Evolutionary conservation across 306 rosid species (phyloP), one percentile per base, ranked within the genome.

Genomic region (Castanospermum australe): DNA sequence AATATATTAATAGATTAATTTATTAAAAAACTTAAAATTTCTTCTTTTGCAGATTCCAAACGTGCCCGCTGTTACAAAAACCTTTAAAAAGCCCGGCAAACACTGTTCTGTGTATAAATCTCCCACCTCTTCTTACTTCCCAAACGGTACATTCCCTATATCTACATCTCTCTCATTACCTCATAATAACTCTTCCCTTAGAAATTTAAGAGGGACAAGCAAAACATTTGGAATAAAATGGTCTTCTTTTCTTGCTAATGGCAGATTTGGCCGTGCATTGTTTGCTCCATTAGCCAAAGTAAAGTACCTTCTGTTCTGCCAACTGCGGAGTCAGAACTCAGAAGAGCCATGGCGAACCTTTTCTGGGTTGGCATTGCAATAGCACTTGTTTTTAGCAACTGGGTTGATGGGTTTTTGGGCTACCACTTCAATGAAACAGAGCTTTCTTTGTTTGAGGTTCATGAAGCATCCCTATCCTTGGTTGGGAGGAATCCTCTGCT

Each of bases 11-110:
- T n/a, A n/a, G n/a, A n/a, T n/a, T n/a, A n/a, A n/a, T n/a, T n/a
- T n/a, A n/a, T n/a, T n/a, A n/a, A n/a, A n/a, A n/a, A n/a, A n/a
- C n/a, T n/a, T n/a, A n/a, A n/a, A n/a, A n/a, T n/a, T n/a, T n/a
- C n/a, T n/a, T n/a, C n/a, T n/a, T n/a, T n/a, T n/a, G n/a, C n/a
- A 74, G 87, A 87, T 87, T 85, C 92, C 55, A 87, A 89, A 84
- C 80, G 81, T 87, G 86, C 56, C 64, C 61, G 64, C 55, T 18
- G 35, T 50, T 64, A 75, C 48, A 63, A 86, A 84, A 77, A 72
- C 82, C 64, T 80, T 30, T 71, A 77, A 79, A 82, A 89, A 73
- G 69, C 81, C 90, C 83, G 83, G 78, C 86, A 79, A 79, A 71
- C 57, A 17, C 71, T 60, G 30, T 13, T 8, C 48, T 52, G n/a